Percentiles rank a stretch among this genome's conserved stretches.
These are phyloP conservation scores for Phytopythium kandeliae DNA, from an alignment of 352 stramenopile genomes.

Conservation along the genomic window DNA sequence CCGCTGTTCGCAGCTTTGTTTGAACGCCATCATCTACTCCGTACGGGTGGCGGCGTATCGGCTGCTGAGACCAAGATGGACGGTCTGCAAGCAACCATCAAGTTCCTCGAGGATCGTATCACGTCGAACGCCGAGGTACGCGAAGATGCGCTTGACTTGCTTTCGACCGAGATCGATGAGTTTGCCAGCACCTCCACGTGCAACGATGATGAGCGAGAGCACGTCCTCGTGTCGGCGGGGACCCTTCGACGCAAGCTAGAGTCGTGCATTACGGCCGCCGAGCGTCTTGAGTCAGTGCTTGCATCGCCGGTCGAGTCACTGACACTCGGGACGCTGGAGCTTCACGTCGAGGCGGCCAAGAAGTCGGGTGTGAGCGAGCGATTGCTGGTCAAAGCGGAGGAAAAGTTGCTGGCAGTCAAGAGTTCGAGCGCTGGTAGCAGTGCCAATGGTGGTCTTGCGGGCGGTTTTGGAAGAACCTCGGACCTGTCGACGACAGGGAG, in stretches of 20 bases:
- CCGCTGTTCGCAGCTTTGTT: constrained; percentile 42
- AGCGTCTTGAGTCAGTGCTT: constrained; percentile 41
- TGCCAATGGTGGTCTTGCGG: not conserved
- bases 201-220: constrained; percentile 24
- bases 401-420: constrained; percentile 31
- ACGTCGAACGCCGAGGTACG: constrained; percentile 48
- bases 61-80: constrained; percentile 16
- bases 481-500: constrained; percentile 5
- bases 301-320: constrained; percentile 35
- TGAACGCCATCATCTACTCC: constrained; percentile 30
- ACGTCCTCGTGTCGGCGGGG: constrained; percentile 34
- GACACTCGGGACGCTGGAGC: constrained; percentile 39
- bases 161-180: constrained; percentile 45
- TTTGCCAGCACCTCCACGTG: constrained; percentile 22
- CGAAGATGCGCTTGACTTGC: constrained; percentile 47
- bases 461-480: not conserved
- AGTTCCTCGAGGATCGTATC: constrained; percentile 48
- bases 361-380: constrained; percentile 54
- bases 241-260: constrained; percentile 46
- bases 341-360: constrained; percentile 50
- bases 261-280: constrained; percentile 32
- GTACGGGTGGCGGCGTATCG: constrained; percentile 9
- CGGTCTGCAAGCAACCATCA: constrained; percentile 43
- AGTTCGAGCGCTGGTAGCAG: not conserved
- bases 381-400: constrained; percentile 53